Evolutionary conservation across 805 yeast species (phyloP), one percentile per base, ranked within the genome.

Genomic region (Barnettozyma pratensis): DNA sequence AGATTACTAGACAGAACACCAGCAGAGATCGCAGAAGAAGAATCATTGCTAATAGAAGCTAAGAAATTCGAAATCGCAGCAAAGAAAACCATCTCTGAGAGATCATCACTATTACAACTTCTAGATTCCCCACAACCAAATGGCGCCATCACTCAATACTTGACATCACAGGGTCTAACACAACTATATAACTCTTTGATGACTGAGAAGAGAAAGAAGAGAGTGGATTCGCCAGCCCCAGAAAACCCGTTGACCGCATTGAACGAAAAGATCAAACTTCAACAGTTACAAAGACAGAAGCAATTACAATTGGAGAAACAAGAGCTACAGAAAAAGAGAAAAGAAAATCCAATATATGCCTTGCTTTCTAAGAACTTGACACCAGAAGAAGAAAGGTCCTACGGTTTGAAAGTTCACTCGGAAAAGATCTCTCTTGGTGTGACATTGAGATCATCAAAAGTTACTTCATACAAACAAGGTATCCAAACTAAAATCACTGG

Each of bases 11-110:
- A 81, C 36, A 73, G 99, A 56, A 81, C 92, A 3, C 97, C 99
- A 1, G 96, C 97, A 0, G 99, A 94, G 63, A 87, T 94, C 41
- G 98, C 98, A 0, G 99, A 94, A 69, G 99, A 94, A 63, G 98
- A 94, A 64, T 89, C 96, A 0, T 72, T 94, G 44, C 87, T 94
- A 9, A 83, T 92, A 31, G 99, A 94, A 63, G 95, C 97, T 3
- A 79, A 96, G 43, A 83, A 92, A 54, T 87, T 94, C 53, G 98
- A 94, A 62, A 78, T 89, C 49, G 87, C 96, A 2, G 96, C 97
- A 0, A 91, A 89, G 70, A 86, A 87, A 64, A 86, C 92, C 74
- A 74, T 90, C 46, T 70, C 75, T 42, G 99, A 94, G 64, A 76
- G 99, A 55, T 83, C 88, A 3, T 83, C 86, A 44, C 66, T 94